Evolutionary conservation across 1,139 yeast genomes (phyloP).

Genomic region (Kodamaea derodonti): DNA sequence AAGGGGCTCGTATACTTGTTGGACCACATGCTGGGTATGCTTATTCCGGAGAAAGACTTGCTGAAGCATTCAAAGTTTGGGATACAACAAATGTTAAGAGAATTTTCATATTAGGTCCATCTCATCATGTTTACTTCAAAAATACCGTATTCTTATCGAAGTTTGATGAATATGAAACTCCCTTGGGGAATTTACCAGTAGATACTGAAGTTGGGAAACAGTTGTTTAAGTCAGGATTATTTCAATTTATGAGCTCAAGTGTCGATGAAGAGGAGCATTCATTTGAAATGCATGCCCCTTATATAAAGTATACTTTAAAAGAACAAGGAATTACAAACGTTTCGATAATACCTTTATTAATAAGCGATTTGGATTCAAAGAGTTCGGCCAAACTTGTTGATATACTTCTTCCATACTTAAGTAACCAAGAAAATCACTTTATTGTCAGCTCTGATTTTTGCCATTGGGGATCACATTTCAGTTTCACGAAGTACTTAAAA

Average conservation of each 20-base stretch:
- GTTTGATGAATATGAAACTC: constrained; percentile 66
- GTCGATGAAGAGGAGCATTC: constrained; percentile 88
- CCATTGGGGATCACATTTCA: constrained; percentile 89
- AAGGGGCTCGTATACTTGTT: constrained; percentile 60
- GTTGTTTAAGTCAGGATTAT: constrained; percentile 34
- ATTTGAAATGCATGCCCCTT: constrained; percentile 93
- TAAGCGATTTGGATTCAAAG: constrained; percentile 55
- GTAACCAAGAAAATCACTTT: constrained; percentile 60
- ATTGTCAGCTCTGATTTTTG: constrained; percentile 89
- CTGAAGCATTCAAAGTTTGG: constrained; percentile 72
- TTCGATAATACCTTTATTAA: constrained; percentile 70
- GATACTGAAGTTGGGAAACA: constrained; percentile 46
- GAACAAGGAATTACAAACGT: constrained; percentile 1
- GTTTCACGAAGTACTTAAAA: constrained; percentile 58
- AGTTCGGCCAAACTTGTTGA: constrained; percentile 46
- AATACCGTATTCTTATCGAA: constrained; percentile 54
- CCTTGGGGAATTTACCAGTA: constrained; percentile 70
- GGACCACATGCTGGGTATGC: constrained; percentile 90
- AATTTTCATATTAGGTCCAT: constrained; percentile 84
- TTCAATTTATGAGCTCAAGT: constrained; percentile 53
- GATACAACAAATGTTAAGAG: constrained; percentile 57
- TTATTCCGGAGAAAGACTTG: constrained; percentile 76
- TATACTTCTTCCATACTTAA: constrained; percentile 51
- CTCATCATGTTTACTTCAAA: constrained; percentile 84
- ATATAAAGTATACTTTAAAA: constrained; percentile 25